Base-by-base conservation (phyloP, 2,329 filamentous ascomycete genomes). In the Botrytis sinoallii region DNA sequence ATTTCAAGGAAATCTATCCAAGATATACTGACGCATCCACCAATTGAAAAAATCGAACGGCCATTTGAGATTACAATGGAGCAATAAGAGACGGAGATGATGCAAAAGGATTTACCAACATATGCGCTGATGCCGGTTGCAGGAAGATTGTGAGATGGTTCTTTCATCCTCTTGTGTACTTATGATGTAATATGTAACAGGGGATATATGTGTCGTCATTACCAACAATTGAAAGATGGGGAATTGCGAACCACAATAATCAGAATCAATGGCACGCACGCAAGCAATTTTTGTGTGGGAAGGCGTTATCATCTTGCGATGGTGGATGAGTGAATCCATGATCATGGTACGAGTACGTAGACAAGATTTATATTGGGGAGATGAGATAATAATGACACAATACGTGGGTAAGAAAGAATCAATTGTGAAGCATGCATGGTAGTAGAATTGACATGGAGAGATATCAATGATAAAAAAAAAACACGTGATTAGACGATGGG, bases 111-210 rank as follows among this genome's bases (percentile, higher is more conserved):
- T 61, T 16, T 25, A 38, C 59, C 35, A 61, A 61, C 35, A 61
- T 61, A 22, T 38, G 59, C 59, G 59, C 48, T 55, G 59, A 61
- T 16, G 59, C 59, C 35, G 22, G 32, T 38, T 61, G 35, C 59
- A 42, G 60, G 25, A 40, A 40, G 35, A 40, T 63, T 67, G 29
- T 38, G 44, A 40, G 64, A n/a, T 55, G 52, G 52, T 38, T 55
- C 20, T 35, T 38, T 18, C 65, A 40, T 48, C 46, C 29, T 67
- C 14, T 40, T 6, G 18, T 12, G 22, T n/a, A n/a, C n/a, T 25
- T 68, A 68, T 68, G 65, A 68, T 68, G 65, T 40, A 68, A 68
- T 68, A 40, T 42, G 32, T 22, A 55, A 29, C 65, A 55, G 32
- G 65, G 65, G 20, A 40, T 25, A 55, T 22, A 22, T 65, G 25